Evolutionary conservation across 768 basidiomycete genomes (phyloP).

Genomic region (Inosperma sp.): DNA sequence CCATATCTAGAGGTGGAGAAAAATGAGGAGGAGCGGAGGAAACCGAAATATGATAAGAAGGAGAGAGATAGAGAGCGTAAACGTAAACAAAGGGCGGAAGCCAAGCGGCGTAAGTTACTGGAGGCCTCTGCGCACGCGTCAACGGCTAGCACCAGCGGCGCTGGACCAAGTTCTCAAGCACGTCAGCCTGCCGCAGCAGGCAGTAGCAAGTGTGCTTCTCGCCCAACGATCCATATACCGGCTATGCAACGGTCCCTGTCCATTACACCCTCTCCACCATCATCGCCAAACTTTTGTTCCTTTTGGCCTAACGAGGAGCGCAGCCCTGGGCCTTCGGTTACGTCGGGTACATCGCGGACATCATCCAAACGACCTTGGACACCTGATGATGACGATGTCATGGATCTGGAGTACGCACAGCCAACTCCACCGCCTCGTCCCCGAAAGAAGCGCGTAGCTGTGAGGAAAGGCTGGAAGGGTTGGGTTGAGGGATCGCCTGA

Average conservation of each 20-base stretch:
- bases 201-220: constrained; percentile 51
- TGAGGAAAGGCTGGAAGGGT: constrained; percentile 85
- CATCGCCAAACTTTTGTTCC: constrained; percentile 35
- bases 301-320: constrained; percentile 67
- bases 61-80: constrained; percentile 50
- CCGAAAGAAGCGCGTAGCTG: constrained; percentile 60
- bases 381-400: constrained; percentile 56
- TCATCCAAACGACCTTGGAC: constrained; percentile 79
- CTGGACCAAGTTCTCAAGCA: constrained; percentile 28
- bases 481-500: constrained; percentile 86
- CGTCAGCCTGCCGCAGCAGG: constrained; percentile 24
- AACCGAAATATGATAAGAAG: constrained; percentile 51
- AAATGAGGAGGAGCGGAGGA: constrained; percentile 52
- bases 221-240: constrained; percentile 71
- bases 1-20: constrained; percentile 61
- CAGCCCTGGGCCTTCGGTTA: constrained; percentile 72
- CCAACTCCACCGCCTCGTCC: constrained; percentile 27
- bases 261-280: constrained; percentile 66
- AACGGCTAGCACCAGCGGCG: constrained; percentile 20
- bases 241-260: constrained; percentile 67
- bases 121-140: constrained; percentile 28
- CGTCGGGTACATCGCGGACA: constrained; percentile 67
- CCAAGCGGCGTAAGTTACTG: constrained; percentile 26
- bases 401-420: constrained; percentile 24
- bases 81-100: constrained; percentile 18